Evolutionary conservation across 306 rosid genomes (phyloP).

Genomic region (Vachellia collinsii): DNA sequence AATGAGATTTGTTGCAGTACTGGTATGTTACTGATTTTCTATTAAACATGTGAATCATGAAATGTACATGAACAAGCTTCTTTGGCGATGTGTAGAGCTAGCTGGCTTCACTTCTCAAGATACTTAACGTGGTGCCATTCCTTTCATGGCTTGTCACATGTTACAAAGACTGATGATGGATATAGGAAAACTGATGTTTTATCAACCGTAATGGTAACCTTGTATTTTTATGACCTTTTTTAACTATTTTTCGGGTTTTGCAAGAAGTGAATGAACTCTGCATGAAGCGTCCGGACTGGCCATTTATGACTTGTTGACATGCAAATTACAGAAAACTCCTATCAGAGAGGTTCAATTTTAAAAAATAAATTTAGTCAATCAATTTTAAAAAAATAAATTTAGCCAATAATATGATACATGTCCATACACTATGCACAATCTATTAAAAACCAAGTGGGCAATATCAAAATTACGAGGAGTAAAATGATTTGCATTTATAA

Average conservation of each 20-base stretch:
- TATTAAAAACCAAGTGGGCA: background rate
- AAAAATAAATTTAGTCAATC: background rate
- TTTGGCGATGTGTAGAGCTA: slow-evolving; percentile 34
- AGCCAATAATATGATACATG: background rate
- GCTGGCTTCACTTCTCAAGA: slow-evolving; percentile 20
- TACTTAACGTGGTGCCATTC: slow-evolving; percentile 31
- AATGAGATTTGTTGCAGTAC: slow-evolving; percentile 36
- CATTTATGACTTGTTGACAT: background rate
- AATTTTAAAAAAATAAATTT: background rate
- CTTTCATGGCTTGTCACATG: background rate
- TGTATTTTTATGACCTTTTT: background rate
- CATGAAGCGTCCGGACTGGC: background rate
- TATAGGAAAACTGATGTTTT: background rate
- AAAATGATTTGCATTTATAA: background rate
- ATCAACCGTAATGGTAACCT: background rate
- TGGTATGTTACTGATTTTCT: slow-evolving; percentile 37
- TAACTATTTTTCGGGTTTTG: background rate
- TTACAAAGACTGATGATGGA: background rate
- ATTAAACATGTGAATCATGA: slow-evolving; percentile 33
- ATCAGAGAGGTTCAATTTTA: background rate
- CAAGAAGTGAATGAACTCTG: background rate
- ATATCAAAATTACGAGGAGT: background rate
- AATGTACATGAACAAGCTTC: slow-evolving; percentile 32
- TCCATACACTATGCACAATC: background rate
- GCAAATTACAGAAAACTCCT: background rate